Base-by-base conservation (phyloP, 768 basidiomycete species). In the Polyporus arcularius region DNA sequence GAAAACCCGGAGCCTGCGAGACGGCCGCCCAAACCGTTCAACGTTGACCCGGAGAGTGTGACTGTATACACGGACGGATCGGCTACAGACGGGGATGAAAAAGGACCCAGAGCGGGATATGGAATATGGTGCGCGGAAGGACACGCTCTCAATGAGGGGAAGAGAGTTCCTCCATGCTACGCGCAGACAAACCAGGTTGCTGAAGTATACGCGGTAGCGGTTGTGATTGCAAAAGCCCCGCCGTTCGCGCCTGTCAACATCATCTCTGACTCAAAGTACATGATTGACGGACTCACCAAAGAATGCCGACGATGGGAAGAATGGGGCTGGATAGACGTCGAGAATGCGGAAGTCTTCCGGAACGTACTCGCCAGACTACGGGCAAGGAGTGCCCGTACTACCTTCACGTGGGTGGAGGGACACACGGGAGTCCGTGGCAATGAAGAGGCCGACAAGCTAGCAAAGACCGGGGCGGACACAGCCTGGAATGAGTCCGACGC, bases 241-340 rank as follows among this genome's bases (percentile, higher is more conserved):
- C 39, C 47, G 2, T 45, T 65, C 32, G 11, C 14, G 0, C 31
- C 45, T 1, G 46, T 74, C 1, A 8, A 49, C 1, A 69, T 73
- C 1, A 46, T 58, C 3, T 71, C 5, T 72, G 5, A 59, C 72
- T 7, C 68, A 54, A 0, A 30, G 74, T 0, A 74, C 69, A n/a
- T 42, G 11, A n/a, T 42, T 42, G 41, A 0, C 61, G 58, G 31
- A 41, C 72, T 32, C 49, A 67, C 2, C 16, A n/a, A n/a, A 7
- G 9, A 31, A 35, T n/a, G n/a, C n/a, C n/a, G n/a, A n/a, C n/a
- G n/a, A 21, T 59, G 61, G 65, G 47, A 58, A 45, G 35, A 55
- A 28, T 18, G 14, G 2, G 59, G 56, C 4, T 61, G 52, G 60
- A 53, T 56, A 1, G 41, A 50, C 5, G 50, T 58, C 4, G 4